phyloP scores from a whole-genome alignment of 2,329 filamentous ascomycete genomes.

The Fusarium sulawesiense region DNA sequence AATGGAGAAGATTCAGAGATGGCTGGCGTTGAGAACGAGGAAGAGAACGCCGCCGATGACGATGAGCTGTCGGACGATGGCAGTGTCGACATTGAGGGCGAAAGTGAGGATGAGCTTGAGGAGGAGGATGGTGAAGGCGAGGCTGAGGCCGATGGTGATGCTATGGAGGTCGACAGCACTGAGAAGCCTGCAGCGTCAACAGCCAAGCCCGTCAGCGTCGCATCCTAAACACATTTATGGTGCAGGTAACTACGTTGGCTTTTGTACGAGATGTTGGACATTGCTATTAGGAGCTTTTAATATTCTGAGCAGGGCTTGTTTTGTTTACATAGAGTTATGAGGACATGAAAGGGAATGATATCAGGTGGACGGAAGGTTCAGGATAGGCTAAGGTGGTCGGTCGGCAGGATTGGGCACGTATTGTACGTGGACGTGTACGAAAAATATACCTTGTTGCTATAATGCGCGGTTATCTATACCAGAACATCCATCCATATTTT shows the following conservation, averaged over 20 bases:
- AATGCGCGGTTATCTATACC: slow-evolving; percentile 27
- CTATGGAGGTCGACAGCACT: slow-evolving; percentile 62
- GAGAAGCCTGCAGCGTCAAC: slow-evolving; percentile 52
- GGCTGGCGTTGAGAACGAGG: slow-evolving; percentile 72
- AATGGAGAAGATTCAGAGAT: slow-evolving; percentile 78
- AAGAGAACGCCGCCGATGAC: slow-evolving; percentile 66
- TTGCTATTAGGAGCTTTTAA: slow-evolving; percentile 35
- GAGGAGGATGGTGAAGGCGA: slow-evolving; percentile 70
- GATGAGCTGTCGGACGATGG: slow-evolving; percentile 78
- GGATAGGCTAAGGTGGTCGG: slow-evolving; percentile 28
- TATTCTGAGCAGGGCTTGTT: slow-evolving; percentile 30
- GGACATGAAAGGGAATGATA: slow-evolving; percentile 49
- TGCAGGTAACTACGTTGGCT: slow-evolving; percentile 15
- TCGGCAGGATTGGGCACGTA: slow-evolving; percentile 17
- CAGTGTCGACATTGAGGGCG: slow-evolving; percentile 82
- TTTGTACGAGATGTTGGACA: slow-evolving; percentile 35
- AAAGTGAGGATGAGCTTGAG: slow-evolving; percentile 78
- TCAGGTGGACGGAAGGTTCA: slow-evolving; percentile 29
- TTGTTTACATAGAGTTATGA: slow-evolving; percentile 48
- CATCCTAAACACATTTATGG: slow-evolving; percentile 44
- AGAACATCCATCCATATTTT: not conserved
- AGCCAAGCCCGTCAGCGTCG: slow-evolving; percentile 52
- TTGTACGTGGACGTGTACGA: not conserved
- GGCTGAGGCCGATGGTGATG: slow-evolving; percentile 54
- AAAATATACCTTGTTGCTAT: slow-evolving; percentile 15